Base-by-base conservation (phyloP, 208 protist species). In the Blastocrithidia nonstop region DNA sequence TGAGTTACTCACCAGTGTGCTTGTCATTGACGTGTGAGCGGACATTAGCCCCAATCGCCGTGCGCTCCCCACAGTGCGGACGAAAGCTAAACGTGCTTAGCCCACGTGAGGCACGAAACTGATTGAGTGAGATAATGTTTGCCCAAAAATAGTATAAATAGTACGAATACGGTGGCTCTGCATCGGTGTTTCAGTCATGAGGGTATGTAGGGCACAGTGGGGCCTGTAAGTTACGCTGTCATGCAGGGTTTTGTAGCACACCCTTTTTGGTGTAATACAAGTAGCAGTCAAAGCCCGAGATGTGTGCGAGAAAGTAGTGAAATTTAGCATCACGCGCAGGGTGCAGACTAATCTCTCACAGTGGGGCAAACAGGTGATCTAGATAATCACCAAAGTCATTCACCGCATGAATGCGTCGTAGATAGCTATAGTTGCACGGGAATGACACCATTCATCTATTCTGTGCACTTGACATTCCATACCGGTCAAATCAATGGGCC, bases 81-180 rank as follows among this genome's bases (percentile, higher is more conserved):
- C 97, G 86, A 42, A 98, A 94, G 15, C 69, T 72, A 50, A 95
- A 92, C 11, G 78, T 88, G 42, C 78, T 62, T 32, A 92, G 54
- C 6, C 83, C 82, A 5, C 77, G 64, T 24, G 80, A 73, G 4
- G 68, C 64, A 40, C 96, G 69, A 58, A 97, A 86, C 44, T 90
- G 63, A 71, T 99, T 99, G 13, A 99, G 77, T 11, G 91, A 73
- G 20, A 73, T 50, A 27, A 99, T 77, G 73, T 99, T 99, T 32
- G 96, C 95, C 74, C 95, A 99, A 50, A 98, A 80, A 59, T 98
- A 98, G 78, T 96, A 97, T 52, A 92, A 63, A 64, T 97, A 99
- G 49, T 98, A 94, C 40, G 88, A 87, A 65, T 99, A 99, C 20
- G 97, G 96, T 40, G 97, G 97, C 72, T 99, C 98, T 17, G 84